These are phyloP conservation scores for Pachysandra terminalis DNA, from an alignment of 164 flowering plant genomes.

Conservation along the genomic window DNA sequence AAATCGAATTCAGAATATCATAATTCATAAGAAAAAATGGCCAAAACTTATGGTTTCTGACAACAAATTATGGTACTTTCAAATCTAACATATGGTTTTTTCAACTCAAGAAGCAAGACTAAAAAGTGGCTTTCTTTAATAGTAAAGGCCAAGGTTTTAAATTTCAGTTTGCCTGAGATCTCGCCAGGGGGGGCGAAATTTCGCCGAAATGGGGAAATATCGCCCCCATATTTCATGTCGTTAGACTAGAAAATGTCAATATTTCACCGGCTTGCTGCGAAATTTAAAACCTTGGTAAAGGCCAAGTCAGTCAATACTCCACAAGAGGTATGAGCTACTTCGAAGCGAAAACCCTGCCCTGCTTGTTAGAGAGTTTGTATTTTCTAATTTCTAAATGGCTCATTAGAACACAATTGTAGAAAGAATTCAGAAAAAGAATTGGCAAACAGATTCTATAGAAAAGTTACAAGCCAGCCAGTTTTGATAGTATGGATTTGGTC, in stretches of 20 bases:
- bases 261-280: neutral
- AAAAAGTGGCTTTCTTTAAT: too few relatives aligned
- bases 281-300: too few relatives aligned
- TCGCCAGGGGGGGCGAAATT: too few relatives aligned
- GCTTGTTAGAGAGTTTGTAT: neutral
- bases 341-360: neutral
- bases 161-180: too few relatives aligned
- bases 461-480: slow-evolving; percentile 38
- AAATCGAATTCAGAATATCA: too few relatives aligned
- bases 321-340: too few relatives aligned
- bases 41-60: neutral
- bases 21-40: neutral
- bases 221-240: too few relatives aligned
- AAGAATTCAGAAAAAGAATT: neutral
- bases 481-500: slow-evolving; percentile 59
- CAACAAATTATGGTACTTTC: neutral
- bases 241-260: neutral
- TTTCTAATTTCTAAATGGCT: neutral
- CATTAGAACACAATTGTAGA: neutral
- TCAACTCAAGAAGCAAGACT: too few relatives aligned
- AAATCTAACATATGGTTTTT: too few relatives aligned
- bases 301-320: neutral
- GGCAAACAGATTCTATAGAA: neutral
- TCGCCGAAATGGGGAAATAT: too few relatives aligned
- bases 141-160: too few relatives aligned